Evolutionary conservation across 129 eudicot species (phyloP).

Genomic region (Pittosporum tobira): DNA sequence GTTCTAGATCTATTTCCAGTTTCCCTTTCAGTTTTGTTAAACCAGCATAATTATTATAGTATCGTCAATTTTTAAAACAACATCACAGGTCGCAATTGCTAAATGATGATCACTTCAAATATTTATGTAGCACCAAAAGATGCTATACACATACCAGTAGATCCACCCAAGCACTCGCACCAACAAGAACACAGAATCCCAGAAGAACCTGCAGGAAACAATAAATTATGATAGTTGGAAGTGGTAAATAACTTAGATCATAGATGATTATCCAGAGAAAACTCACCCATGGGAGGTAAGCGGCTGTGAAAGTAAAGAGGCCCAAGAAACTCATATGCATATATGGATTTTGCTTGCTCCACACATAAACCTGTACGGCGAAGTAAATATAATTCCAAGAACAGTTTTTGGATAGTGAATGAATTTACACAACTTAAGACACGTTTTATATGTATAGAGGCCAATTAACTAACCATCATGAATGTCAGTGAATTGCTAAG

Average conservation of each 20-base stretch:
- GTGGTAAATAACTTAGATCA: background rate
- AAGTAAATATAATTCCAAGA: background rate
- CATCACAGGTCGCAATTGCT: background rate
- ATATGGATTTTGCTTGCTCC: constrained; percentile 98
- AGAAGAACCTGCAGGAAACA: constrained; percentile 64
- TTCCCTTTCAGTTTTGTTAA: too few relatives aligned
- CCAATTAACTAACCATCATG: constrained; percentile 71
- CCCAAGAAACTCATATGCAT: constrained; percentile 99
- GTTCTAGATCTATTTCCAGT: too few relatives aligned
- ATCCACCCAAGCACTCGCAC: constrained; percentile 99
- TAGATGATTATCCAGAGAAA: background rate
- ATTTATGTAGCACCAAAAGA: background rate
- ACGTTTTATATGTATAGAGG: background rate
- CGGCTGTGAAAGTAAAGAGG: constrained; percentile 96
- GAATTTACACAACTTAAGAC: background rate
- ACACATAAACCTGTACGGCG: constrained; percentile 67
- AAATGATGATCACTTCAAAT: background rate
- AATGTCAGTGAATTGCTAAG: constrained; percentile 97
- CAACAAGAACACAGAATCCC: constrained; percentile 95
- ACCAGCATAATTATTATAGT: background rate
- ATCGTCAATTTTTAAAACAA: background rate
- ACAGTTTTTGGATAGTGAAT: constrained; percentile 2
- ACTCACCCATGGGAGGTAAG: constrained; percentile 97
- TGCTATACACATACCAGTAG: constrained; percentile 48
- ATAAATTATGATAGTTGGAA: background rate